phyloP scores from a whole-genome alignment of 192 early-diverging fungal genomes.

The Glomus cerebriforme region DNA sequence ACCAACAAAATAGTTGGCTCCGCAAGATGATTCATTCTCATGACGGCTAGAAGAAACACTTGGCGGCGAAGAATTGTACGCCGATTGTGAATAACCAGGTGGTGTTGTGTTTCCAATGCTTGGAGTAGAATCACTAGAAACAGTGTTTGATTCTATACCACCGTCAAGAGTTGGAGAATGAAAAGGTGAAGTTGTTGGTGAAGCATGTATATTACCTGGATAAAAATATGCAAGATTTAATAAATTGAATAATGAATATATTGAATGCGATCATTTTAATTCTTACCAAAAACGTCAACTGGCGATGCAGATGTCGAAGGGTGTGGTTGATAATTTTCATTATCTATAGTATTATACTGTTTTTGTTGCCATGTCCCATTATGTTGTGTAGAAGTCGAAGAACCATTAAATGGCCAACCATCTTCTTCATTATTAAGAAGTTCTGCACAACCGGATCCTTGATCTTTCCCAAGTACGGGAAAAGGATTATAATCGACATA shows the following conservation, averaged over 20 bases:
- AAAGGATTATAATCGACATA: not conserved
- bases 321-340: not conserved
- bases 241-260: not conserved
- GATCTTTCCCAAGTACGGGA: not conserved
- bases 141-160: not conserved
- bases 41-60: not conserved
- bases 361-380: slow-evolving; percentile 5
- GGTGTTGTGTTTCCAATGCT: not conserved
- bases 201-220: not conserved
- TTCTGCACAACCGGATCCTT: not conserved
- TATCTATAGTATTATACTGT: not conserved
- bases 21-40: not conserved
- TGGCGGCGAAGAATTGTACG: not conserved
- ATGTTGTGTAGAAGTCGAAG: not conserved
- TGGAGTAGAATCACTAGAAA: not conserved
- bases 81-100: not conserved
- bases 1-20: not conserved
- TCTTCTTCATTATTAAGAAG: slow-evolving; percentile 2
- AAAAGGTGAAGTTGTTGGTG: slow-evolving; percentile 1
- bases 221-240: not conserved
- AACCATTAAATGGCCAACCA: not conserved
- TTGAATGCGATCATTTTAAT: not conserved
- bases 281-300: not conserved
- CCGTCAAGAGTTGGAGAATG: not conserved
- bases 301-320: not conserved